Conservation (phyloP, 306 rosid species). For the Castanopsis chinensis region DNA sequence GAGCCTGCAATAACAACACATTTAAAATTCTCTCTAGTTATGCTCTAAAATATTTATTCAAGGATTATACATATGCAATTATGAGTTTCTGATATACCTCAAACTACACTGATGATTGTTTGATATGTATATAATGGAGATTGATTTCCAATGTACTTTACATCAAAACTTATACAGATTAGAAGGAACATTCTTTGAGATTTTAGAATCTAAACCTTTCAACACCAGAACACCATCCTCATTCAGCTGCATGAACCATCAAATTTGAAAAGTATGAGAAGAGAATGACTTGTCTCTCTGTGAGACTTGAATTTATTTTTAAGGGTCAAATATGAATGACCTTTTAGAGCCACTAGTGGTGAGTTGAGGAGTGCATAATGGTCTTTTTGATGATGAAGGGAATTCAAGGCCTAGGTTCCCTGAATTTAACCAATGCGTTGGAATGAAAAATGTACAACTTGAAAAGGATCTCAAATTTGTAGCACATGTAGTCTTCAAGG, state of each 20-base stretch:
- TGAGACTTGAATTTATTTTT: too few relatives aligned
- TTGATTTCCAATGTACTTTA: constrained; percentile 33
- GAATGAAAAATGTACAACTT: too few relatives aligned
- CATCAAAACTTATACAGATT: constrained; percentile 62
- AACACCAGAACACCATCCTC: constrained; percentile 43
- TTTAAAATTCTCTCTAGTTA: not conserved
- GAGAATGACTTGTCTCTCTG: too few relatives aligned
- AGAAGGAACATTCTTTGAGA: constrained; percentile 54
- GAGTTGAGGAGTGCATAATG: too few relatives aligned
- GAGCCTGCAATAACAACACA: constrained; percentile 25
- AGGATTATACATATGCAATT: not conserved
- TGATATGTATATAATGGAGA: not conserved
- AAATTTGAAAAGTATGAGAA: not conserved
- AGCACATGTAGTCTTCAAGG: too few relatives aligned
- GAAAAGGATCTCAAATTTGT: too few relatives aligned
- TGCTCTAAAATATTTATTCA: not conserved
- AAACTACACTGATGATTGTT: not conserved
- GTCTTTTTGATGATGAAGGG: too few relatives aligned
- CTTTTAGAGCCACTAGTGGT: too few relatives aligned
- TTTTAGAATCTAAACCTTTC: constrained; percentile 62
- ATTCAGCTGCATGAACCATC: constrained; percentile 28
- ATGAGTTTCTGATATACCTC: constrained; percentile 21
- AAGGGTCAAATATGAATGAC: too few relatives aligned
- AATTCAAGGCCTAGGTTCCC: too few relatives aligned
- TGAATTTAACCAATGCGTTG: too few relatives aligned